These are phyloP conservation scores for Paecilomyces variotii DNA, from an alignment of 2,329 filamentous ascomycete species.

Conservation along the genomic window DNA sequence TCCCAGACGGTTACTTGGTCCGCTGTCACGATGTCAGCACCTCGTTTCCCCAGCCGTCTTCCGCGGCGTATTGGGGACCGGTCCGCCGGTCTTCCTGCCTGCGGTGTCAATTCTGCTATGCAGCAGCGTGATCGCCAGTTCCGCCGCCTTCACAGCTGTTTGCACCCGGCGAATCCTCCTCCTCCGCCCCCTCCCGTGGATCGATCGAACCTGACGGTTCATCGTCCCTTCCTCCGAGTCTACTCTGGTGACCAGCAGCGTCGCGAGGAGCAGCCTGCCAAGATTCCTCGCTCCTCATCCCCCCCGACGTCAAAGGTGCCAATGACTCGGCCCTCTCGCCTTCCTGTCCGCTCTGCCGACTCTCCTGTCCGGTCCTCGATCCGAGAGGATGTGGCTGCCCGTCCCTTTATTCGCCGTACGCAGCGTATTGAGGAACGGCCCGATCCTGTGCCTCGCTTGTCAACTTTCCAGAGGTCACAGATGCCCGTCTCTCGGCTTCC, in stretches of 20 bases:
- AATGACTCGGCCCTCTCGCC: too few species aligned
- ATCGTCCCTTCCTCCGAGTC: too few species aligned
- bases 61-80: background rate
- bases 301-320: too few species aligned
- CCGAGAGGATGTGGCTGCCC: background rate
- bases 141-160: background rate
- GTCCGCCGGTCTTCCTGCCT: slow-evolving; percentile 2
- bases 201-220: too few species aligned
- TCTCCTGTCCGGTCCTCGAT: slow-evolving; percentile 2
- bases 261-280: too few species aligned
- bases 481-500: too few species aligned
- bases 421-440: background rate
- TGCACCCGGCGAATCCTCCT: background rate
- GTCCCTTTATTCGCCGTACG: background rate
- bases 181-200: slow-evolving; percentile 6
- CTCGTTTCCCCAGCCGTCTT: slow-evolving; percentile 10
- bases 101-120: background rate
- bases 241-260: too few species aligned
- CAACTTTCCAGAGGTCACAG: too few species aligned
- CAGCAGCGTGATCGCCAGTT: slow-evolving; percentile 1
- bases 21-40: slow-evolving; percentile 12
- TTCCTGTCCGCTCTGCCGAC: slow-evolving; percentile 8
- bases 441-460: too few species aligned
- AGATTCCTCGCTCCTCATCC: too few species aligned
- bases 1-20: too few species aligned